Evolutionary conservation across 208 protist genomes (phyloP).

Genomic region (Wallacemonas sp.): DNA sequence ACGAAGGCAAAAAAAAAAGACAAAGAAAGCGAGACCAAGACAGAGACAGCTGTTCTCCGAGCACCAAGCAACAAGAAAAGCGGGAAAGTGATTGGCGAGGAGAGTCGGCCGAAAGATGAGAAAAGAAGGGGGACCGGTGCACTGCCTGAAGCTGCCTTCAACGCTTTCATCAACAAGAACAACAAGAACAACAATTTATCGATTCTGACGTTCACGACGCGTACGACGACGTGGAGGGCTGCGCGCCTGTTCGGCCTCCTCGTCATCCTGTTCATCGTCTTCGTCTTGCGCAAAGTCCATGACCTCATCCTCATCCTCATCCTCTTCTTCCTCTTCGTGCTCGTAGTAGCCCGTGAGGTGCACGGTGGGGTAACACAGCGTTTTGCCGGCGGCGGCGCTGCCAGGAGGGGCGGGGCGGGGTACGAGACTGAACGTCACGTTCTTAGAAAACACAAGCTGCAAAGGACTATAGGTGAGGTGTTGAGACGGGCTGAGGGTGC

Average conservation of each 20-base stretch:
- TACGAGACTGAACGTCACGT: slow-evolving; percentile 63
- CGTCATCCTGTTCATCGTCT: slow-evolving; percentile 25
- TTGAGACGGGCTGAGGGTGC: slow-evolving; percentile 45
- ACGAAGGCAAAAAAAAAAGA: no score
- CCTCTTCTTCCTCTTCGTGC: slow-evolving; percentile 34
- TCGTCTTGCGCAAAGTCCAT: slow-evolving; percentile 20
- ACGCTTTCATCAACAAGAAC: no score
- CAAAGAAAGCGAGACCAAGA: no score
- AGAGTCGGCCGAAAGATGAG: no score
- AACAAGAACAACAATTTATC: no score
- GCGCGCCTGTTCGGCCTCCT: slow-evolving; percentile 13
- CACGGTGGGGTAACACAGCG: slow-evolving; percentile 40
- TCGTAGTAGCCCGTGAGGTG: slow-evolving; percentile 85
- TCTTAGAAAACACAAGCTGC: slow-evolving; percentile 68
- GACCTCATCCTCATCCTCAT: slow-evolving; percentile 24
- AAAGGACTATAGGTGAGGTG: slow-evolving; percentile 56
- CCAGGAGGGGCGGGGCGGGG: slow-evolving; percentile 8
- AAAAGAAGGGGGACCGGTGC: no score
- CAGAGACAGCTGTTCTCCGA: no score
- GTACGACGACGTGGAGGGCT: background rate
- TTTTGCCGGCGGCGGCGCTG: background rate
- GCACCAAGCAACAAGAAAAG: no score
- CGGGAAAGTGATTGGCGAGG: no score
- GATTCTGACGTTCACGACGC: background rate
- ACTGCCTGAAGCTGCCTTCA: no score